Conservation (phyloP, 495 filamentous ascomycete genomes). For the Penicillium desertorum region DNA sequence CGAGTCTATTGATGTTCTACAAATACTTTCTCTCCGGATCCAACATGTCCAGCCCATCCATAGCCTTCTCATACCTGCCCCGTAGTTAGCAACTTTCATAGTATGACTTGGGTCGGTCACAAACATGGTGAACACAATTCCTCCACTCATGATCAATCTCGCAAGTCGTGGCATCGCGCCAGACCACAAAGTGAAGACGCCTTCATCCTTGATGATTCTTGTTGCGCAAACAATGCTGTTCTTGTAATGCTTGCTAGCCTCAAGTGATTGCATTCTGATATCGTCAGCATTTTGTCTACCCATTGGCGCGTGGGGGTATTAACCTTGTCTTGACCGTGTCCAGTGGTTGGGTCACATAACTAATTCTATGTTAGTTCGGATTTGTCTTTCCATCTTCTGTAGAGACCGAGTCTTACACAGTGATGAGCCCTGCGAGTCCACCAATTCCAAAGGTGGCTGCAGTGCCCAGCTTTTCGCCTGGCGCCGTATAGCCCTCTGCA, state of each 20-base stretch:
- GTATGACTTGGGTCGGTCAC: conserved; percentile 22
- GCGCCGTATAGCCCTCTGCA: conserved; percentile 87
- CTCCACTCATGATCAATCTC: conserved; percentile 83
- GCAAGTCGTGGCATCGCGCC: conserved; percentile 85
- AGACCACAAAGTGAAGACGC: conserved; percentile 87
- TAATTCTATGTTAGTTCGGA: conserved; percentile 18
- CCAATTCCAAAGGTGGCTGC: conserved; percentile 88
- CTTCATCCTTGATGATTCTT: conserved; percentile 85
- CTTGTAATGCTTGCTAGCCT: conserved; percentile 77
- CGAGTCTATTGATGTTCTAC: conserved; percentile 36
- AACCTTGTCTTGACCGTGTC: conserved; percentile 93
- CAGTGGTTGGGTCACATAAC: conserved; percentile 77
- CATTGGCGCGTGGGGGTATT: background rate
- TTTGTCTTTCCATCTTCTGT: background rate
- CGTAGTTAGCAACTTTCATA: conserved; percentile 17
- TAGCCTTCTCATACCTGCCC: conserved; percentile 88
- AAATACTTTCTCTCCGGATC: conserved; percentile 88
- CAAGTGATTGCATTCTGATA: conserved; percentile 89
- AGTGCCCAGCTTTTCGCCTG: conserved; percentile 92
- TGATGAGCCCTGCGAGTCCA: conserved; percentile 85
- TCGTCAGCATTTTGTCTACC: conserved; percentile 11
- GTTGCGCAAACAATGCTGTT: conserved; percentile 86
- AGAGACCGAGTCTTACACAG: conserved; percentile 64
- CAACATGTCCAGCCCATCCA: conserved; percentile 76
- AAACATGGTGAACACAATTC: conserved; percentile 96